phyloP scores from a whole-genome alignment of 176 grass and related monocot genomes.

The Zizania latifolia region DNA sequence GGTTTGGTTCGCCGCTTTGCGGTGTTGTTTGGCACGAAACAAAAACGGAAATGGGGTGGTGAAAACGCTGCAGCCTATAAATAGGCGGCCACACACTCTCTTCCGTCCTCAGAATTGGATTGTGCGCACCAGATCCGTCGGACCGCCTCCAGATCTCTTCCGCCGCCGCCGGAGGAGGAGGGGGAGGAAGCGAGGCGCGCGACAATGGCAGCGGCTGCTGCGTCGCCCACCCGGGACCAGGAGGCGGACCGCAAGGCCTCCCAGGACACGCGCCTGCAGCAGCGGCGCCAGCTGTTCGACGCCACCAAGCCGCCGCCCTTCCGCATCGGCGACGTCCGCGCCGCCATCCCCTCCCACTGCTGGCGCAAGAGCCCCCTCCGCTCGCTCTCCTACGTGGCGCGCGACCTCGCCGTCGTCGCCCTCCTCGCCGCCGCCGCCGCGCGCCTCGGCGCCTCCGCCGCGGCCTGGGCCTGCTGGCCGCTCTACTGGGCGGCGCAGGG shows the following conservation, averaged over 20 bases:
- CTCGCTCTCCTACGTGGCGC: slow-evolving; percentile 58
- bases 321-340: slow-evolving; percentile 78
- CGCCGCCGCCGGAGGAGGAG: no score
- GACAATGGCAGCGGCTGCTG: slow-evolving; percentile 2
- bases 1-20: no score
- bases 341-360: slow-evolving; percentile 61
- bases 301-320: slow-evolving; percentile 65
- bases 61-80: no score
- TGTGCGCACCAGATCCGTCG: no score
- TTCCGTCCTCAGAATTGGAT: no score
- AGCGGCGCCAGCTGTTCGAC: slow-evolving; percentile 44
- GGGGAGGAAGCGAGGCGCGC: no score
- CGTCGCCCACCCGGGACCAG: slow-evolving; percentile 8
- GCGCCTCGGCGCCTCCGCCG: no score
- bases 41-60: no score
- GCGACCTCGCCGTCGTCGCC: slow-evolving; percentile 38
- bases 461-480: slow-evolving; percentile 13
- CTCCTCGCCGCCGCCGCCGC: slow-evolving; percentile 24
- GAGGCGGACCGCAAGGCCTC: slow-evolving; percentile 30
- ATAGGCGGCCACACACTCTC: no score
- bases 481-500: slow-evolving; percentile 86
- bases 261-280: slow-evolving; percentile 23
- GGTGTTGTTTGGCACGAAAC: no score
- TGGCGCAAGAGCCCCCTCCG: slow-evolving; percentile 62
- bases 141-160: no score